Evolutionary conservation across 176 grass and related monocot species (phyloP).

Genomic region (Phoenix roebelenii): DNA sequence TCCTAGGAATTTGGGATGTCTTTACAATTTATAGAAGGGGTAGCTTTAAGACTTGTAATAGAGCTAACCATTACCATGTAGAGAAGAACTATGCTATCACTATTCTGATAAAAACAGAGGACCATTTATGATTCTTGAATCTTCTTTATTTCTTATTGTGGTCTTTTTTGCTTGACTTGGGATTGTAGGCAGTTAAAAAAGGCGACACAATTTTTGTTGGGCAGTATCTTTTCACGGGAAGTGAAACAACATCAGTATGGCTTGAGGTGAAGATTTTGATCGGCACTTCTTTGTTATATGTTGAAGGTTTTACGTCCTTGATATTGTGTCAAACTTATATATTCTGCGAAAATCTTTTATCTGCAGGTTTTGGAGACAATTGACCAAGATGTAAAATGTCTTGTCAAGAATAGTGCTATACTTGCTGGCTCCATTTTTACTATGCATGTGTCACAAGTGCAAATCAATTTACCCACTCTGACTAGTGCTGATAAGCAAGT

Average conservation of each 20-base stretch:
- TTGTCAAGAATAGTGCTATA: constrained; percentile 71
- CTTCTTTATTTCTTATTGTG: neutral
- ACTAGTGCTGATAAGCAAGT: constrained; percentile 82
- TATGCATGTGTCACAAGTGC: constrained; percentile 64
- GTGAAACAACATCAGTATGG: constrained; percentile 90
- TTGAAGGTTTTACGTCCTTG: no score
- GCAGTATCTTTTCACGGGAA: constrained; percentile 98
- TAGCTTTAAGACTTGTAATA: no score
- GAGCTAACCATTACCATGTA: no score
- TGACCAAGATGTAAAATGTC: constrained; percentile 62
- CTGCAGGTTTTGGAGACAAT: constrained; percentile 55
- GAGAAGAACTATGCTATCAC: no score
- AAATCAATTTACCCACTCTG: constrained; percentile 80
- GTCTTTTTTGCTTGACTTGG: constrained; percentile 5
- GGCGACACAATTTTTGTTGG: constrained; percentile 96
- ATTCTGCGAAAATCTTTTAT: constrained; percentile 2
- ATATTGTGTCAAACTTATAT: neutral
- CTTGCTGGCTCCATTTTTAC: constrained; percentile 74
- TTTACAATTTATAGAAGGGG: no score
- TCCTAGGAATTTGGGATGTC: no score
- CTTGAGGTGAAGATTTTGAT: constrained; percentile 52
- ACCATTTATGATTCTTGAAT: no score
- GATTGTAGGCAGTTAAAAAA: constrained; percentile 62
- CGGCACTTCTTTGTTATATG: neutral
- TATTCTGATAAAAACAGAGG: no score